phyloP scores from a whole-genome alignment of 2,329 filamentous ascomycete genomes.

The Colletotrichum chlorophyti region DNA sequence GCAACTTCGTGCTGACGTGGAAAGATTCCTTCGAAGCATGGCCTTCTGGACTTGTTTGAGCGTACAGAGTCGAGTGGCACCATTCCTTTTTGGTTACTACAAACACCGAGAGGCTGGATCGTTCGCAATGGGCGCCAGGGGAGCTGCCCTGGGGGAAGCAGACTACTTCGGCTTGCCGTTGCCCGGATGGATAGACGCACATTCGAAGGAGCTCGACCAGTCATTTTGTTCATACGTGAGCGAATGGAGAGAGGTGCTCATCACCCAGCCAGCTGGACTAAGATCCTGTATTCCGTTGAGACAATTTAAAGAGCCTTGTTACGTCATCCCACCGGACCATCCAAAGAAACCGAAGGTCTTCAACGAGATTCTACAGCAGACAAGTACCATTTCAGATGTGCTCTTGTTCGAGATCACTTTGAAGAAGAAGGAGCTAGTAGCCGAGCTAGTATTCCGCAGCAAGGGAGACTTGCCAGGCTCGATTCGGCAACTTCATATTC shows the following conservation, averaged over 20 bases:
- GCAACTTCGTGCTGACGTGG: background rate
- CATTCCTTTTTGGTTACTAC: background rate
- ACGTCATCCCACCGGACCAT: no score
- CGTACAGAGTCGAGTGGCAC: background rate
- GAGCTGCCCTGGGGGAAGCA: background rate
- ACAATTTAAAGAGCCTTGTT: no score
- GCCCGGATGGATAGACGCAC: background rate
- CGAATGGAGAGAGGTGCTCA: background rate
- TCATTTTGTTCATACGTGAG: background rate
- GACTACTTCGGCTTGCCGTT: background rate
- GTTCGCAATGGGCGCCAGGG: background rate
- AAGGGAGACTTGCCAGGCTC: no score
- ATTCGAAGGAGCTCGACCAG: background rate
- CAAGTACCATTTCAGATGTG: no score
- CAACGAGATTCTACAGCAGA: background rate
- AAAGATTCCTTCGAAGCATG: background rate
- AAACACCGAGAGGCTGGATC: background rate
- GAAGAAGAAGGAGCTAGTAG: no score
- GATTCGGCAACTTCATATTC: no score
- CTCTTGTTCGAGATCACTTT: no score
- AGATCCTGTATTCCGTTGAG: background rate
- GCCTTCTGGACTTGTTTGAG: background rate
- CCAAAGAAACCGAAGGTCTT: background rate
- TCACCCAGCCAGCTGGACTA: background rate
- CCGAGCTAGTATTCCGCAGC: no score